Conservation (phyloP, 371 early-diverging fungal genomes). For the Paramicrosporidium saccamoebae region DNA sequence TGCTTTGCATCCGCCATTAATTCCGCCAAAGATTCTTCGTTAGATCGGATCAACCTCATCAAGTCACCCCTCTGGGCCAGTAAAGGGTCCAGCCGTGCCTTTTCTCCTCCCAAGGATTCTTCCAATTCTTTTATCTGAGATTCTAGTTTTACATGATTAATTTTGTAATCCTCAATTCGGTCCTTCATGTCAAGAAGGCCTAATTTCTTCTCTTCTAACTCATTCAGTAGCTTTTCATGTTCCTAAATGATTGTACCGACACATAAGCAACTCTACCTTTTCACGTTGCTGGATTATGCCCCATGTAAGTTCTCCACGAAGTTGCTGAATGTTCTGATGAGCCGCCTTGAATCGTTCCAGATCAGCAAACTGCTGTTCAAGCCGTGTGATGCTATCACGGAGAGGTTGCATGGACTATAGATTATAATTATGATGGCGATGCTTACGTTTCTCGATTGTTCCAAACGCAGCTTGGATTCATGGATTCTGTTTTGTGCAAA, state of each 20-base stretch:
- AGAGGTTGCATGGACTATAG: constrained; percentile 1
- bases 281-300: too few relatives aligned
- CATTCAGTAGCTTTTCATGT: too few relatives aligned
- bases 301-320: too few relatives aligned
- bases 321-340: too few relatives aligned
- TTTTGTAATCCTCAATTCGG: too few relatives aligned
- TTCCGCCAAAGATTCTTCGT: constrained; percentile 3
- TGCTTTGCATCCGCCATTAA: constrained; percentile 5
- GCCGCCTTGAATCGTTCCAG: too few relatives aligned
- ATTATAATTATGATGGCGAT: constrained; percentile 1
- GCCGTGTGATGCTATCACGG: neutral
- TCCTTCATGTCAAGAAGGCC: too few relatives aligned
- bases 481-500: constrained; percentile 4
- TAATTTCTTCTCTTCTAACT: too few relatives aligned
- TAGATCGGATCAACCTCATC: constrained; percentile 3
- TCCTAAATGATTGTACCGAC: too few relatives aligned
- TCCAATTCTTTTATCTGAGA: constrained; percentile 1
- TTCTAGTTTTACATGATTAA: too few relatives aligned
- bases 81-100: constrained; percentile 4
- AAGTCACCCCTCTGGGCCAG: constrained; percentile 3
- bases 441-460: too few relatives aligned
- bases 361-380: constrained; percentile 1
- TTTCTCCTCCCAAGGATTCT: constrained; percentile 2
- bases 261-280: too few relatives aligned
- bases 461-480: neutral